Percentiles rank a stretch among this genome's conserved stretches.
Evolutionary conservation across 352 stramenopile genomes (phyloP).

Genomic region (Globisporangium alternatum): DNA sequence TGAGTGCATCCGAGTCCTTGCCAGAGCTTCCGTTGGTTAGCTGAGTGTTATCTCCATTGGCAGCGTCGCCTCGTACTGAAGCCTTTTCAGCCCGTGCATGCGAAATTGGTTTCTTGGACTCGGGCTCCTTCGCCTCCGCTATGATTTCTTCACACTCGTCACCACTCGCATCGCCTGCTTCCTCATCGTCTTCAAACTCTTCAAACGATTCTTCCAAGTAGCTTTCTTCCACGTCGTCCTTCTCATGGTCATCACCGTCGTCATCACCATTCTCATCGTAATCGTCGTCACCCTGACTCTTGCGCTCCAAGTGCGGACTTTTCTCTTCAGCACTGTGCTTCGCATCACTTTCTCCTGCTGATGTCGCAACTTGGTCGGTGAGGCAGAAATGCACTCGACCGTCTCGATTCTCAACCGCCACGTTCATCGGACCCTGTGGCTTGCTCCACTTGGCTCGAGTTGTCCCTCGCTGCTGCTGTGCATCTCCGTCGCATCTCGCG

Average conservation of each 20-base stretch:
- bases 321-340: background rate
- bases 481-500: conserved; percentile 5
- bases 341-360: conserved; percentile 11
- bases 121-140: conserved; percentile 7
- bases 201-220: conserved; percentile 86
- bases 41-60: background rate
- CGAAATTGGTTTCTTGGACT: background rate
- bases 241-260: conserved; percentile 11
- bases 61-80: background rate
- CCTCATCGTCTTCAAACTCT: conserved; percentile 61
- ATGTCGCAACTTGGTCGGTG: conserved; percentile 11
- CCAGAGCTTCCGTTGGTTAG: too few species aligned
- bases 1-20: background rate
- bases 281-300: conserved; percentile 4
- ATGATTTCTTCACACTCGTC: conserved; percentile 7
- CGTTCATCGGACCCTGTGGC: conserved; percentile 38
- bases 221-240: conserved; percentile 42
- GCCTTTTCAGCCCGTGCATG: background rate
- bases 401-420: conserved; percentile 38
- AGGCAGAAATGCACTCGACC: conserved; percentile 32
- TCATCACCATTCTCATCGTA: conserved; percentile 18
- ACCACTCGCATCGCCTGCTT: background rate
- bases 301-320: background rate
- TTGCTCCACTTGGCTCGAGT: conserved; percentile 58
- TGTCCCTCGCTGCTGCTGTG: conserved; percentile 6